Conservation (phyloP, 2,329 filamentous ascomycete species). For the Penicillium sp. region DNA sequence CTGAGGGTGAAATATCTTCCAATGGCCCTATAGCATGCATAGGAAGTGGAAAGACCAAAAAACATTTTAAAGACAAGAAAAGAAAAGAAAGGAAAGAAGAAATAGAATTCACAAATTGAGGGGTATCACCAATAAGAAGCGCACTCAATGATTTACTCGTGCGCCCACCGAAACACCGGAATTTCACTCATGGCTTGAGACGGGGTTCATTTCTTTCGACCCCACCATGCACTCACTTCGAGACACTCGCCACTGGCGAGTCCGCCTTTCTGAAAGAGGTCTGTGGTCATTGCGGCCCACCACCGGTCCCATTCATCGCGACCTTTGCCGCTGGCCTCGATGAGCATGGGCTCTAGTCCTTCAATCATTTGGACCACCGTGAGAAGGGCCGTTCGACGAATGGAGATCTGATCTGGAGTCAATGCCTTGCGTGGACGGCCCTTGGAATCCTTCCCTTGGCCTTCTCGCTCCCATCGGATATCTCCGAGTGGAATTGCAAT, state of each 20-base stretch:
- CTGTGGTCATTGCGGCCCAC: constrained; percentile 82
- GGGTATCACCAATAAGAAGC: constrained; percentile 43
- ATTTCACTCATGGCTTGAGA: constrained; percentile 16
- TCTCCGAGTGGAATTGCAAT: constrained; percentile 86
- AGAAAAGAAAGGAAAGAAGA: constrained; percentile 12
- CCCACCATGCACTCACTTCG: constrained; percentile 66
- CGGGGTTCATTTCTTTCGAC: constrained; percentile 50
- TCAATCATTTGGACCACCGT: constrained; percentile 83
- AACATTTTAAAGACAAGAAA: constrained; percentile 10
- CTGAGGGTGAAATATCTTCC: constrained; percentile 1
- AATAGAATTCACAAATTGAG: constrained; percentile 19
- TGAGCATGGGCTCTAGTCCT: constrained; percentile 77
- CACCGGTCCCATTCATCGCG: constrained; percentile 91
- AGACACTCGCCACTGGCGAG: constrained; percentile 83
- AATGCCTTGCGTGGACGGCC: constrained; percentile 51
- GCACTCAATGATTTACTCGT: constrained; percentile 32
- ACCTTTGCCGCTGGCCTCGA: constrained; percentile 80
- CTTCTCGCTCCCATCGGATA: constrained; percentile 80
- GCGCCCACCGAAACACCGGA: constrained; percentile 32
- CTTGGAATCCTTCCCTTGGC: constrained; percentile 37
- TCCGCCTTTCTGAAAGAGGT: constrained; percentile 76
- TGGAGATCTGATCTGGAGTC: constrained; percentile 67
- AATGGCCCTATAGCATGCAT: constrained; percentile 22
- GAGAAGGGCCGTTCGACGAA: constrained; percentile 76
- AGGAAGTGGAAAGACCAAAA: constrained; percentile 18